Conservation (phyloP, 345 rosid genomes). For the Pugionium cornutum region DNA sequence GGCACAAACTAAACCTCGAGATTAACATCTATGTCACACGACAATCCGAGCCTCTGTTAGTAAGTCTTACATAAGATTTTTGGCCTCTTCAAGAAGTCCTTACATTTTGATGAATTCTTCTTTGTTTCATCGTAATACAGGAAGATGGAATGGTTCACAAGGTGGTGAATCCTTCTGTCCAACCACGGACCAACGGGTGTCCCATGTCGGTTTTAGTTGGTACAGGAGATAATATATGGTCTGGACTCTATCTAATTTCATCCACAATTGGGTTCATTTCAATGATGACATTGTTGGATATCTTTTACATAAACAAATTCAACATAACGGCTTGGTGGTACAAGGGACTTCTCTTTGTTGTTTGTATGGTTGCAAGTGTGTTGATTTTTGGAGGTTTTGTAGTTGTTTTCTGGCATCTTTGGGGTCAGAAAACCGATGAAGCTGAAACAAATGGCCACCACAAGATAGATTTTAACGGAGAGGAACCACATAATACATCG, state of each 20-base stretch:
- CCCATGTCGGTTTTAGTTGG: constrained; percentile 79
- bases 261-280: constrained; percentile 62
- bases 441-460: constrained; percentile 24
- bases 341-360: constrained; percentile 66
- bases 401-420: constrained; percentile 66
- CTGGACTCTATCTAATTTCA: constrained; percentile 60
- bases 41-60: constrained; percentile 68
- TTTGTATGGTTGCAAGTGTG: constrained; percentile 67
- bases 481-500: constrained; percentile 15
- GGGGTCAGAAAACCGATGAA: constrained; percentile 47
- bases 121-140: constrained; percentile 46
- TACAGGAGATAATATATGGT: constrained; percentile 70
- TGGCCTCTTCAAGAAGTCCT: background rate
- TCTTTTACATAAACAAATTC: constrained; percentile 61
- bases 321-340: constrained; percentile 73
- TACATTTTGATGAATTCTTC: background rate
- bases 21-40: constrained; percentile 66
- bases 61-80: constrained; percentile 37
- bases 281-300: constrained; percentile 47
- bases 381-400: constrained; percentile 69
- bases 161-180: constrained; percentile 35
- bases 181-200: constrained; percentile 43
- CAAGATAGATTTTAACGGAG: constrained; percentile 12
- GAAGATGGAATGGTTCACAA: constrained; percentile 62
- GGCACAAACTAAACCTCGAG: constrained; percentile 58